Conservation (phyloP, 1,284 basidiomycete genomes). For the Calocybe gambosa region DNA sequence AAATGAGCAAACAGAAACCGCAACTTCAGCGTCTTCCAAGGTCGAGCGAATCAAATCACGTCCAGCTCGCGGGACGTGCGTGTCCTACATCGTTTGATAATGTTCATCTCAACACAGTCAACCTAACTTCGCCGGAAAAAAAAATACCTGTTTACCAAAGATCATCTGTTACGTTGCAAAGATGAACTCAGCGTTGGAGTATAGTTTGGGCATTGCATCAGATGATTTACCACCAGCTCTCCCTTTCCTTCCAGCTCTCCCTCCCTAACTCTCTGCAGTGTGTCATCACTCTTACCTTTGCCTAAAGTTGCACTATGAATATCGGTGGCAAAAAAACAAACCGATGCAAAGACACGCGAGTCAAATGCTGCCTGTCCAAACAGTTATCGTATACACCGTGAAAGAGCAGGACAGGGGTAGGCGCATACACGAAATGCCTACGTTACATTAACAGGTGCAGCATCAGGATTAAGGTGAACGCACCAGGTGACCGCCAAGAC, state of each 20-base stretch:
- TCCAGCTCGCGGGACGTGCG: conserved; percentile 81
- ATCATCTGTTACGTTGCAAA: conserved; percentile 59
- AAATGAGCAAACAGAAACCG: conserved; percentile 50
- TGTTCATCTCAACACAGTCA: neutral
- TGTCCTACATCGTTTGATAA: conserved; percentile 47
- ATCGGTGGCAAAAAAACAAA: conserved; percentile 93
- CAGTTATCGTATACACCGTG: conserved; percentile 1
- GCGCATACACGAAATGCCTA: conserved; percentile 52
- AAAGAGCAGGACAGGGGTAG: neutral
- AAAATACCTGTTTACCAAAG: conserved; percentile 80
- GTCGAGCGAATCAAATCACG: conserved; percentile 77
- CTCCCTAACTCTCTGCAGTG: conserved; percentile 61
- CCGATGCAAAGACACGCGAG: conserved; percentile 71
- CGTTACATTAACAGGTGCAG: neutral
- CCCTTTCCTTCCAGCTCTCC: conserved; percentile 75
- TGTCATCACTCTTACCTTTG: conserved; percentile 78
- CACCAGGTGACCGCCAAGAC: conserved; percentile 79
- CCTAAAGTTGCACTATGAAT: conserved; percentile 82
- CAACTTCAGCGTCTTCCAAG: conserved; percentile 73
- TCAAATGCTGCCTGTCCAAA: conserved; percentile 74
- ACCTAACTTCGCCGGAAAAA: neutral
- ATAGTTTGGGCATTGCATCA: neutral
- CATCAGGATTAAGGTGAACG: conserved; percentile 17
- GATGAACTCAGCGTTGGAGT: neutral
- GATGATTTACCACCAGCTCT: conserved; percentile 67